A percentile compares a stretch with the other conserved stretches of the same genome.
Evolutionary conservation across 345 rosid genomes (phyloP).

Genomic region (Kandelia obovata): DNA sequence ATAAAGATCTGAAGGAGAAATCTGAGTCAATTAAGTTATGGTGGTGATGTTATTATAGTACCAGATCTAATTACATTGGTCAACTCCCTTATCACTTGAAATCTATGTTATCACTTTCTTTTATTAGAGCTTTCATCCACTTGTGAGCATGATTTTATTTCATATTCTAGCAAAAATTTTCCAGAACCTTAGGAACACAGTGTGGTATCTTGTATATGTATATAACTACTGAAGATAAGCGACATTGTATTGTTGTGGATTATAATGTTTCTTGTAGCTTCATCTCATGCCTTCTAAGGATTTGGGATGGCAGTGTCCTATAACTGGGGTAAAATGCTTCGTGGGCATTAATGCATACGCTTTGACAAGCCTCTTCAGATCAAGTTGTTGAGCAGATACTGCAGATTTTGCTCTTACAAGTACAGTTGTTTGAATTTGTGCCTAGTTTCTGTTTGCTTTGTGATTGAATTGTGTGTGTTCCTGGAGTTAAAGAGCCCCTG

Average conservation of each 20-base stretch:
- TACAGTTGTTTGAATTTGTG: slow-evolving; percentile 16
- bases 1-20: too few relatives aligned
- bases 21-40: too few relatives aligned
- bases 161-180: too few relatives aligned
- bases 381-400: slow-evolving; percentile 31
- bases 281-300: slow-evolving; percentile 14
- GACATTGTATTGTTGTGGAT: neutral
- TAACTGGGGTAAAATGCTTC: slow-evolving; percentile 24
- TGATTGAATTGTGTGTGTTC: slow-evolving; percentile 29
- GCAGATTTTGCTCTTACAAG: slow-evolving; percentile 28
- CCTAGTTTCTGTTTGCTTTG: slow-evolving; percentile 29
- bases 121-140: too few relatives aligned
- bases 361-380: slow-evolving; percentile 32
- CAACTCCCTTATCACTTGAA: too few relatives aligned
- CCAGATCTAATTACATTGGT: too few relatives aligned
- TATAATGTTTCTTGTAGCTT: slow-evolving; percentile 19
- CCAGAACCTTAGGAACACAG: too few relatives aligned
- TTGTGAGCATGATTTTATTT: too few relatives aligned
- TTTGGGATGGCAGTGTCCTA: slow-evolving; percentile 15
- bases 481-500: slow-evolving; percentile 48
- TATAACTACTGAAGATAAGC: too few relatives aligned
- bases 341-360: slow-evolving; percentile 31
- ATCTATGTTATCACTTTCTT: too few relatives aligned
- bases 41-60: too few relatives aligned
- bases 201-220: too few relatives aligned